Evolutionary conservation across 2,329 filamentous ascomycete genomes (phyloP).

Genomic region (Aquanectria penicillioides): DNA sequence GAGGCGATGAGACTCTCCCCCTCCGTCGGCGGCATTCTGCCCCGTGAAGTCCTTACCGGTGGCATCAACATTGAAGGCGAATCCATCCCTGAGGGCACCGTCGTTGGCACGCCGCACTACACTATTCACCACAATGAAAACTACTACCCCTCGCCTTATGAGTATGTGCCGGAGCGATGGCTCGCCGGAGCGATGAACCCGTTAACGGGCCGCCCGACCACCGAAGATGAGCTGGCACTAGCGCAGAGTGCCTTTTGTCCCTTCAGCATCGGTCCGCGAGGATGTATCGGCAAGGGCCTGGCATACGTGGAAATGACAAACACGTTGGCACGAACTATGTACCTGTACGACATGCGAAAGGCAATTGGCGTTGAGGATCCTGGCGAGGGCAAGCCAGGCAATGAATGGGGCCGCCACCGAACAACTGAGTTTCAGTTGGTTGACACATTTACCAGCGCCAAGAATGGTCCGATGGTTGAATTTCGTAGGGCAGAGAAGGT

Average conservation of each 20-base stretch:
- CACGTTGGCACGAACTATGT: slow-evolving; percentile 69
- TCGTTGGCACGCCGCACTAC: slow-evolving; percentile 74
- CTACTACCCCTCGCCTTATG: slow-evolving; percentile 70
- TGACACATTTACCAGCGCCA: slow-evolving; percentile 79
- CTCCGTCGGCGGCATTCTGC: slow-evolving; percentile 68
- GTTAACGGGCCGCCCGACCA: slow-evolving; percentile 50
- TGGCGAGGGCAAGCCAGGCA: slow-evolving; percentile 59
- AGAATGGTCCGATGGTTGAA: slow-evolving; percentile 76
- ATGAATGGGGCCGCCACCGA: slow-evolving; percentile 65
- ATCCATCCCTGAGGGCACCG: slow-evolving; percentile 65
- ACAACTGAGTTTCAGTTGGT: slow-evolving; percentile 73
- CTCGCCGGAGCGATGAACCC: slow-evolving; percentile 58
- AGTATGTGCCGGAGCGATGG: slow-evolving; percentile 74
- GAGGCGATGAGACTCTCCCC: slow-evolving; percentile 73
- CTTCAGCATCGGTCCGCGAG: slow-evolving; percentile 75
- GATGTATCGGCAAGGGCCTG: slow-evolving; percentile 77
- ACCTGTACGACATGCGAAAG: slow-evolving; percentile 67
- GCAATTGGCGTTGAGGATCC: slow-evolving; percentile 60
- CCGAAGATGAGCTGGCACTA: slow-evolving; percentile 60
- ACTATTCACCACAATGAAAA: slow-evolving; percentile 72
- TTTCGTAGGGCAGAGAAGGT: slow-evolving; percentile 53
- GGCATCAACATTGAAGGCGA: slow-evolving; percentile 65
- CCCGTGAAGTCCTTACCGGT: slow-evolving; percentile 66
- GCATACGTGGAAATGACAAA: slow-evolving; percentile 75
- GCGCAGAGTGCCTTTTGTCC: slow-evolving; percentile 79